Base-by-base conservation (phyloP, 257 asterid species). In the Hygrophila difformis region DNA sequence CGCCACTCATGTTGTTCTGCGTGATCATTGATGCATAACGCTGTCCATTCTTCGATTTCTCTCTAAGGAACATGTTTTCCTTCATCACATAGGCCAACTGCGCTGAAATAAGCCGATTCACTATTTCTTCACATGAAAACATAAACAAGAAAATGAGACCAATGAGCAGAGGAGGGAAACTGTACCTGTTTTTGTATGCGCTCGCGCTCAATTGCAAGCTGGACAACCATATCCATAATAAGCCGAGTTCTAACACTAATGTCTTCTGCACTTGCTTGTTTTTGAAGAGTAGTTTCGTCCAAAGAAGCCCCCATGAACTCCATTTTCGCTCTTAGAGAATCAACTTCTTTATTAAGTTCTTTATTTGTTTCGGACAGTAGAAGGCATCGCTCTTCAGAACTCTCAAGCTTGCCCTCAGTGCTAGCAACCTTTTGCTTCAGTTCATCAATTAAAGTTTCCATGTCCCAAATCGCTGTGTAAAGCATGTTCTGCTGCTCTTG, bases 401-500 rank as follows among this genome's bases (percentile, higher is more conserved):
- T 65, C 43, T 79, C 86, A 1, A 68, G 54, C 78, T 70, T 80
- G 23, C 65, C 59, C 61, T 89, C 94, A 36, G 93, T 75, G 23
- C 58, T 67, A 0, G 75, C 59, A 31, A 75, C 94, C 44, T 74
- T 79, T 42, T 89, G 98, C 58, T 76, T 85, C 76, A 85, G 72
- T 56, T 89, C 98, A 55, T 89, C 98, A 9, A 85, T 86, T 9
- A 89, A 58, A 12, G 88, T 89, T 61, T 89, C 98, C 98, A 89
- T 89, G 66, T 89, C 98, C 94, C 94, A 89, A 42, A 89, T 89
- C 18, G 98, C 96, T 23, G 85, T 39, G 44, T 89, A 89, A 35
- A 89, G 21, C 94, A 75, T 77, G 55, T 68, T 78, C 67, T 79
- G 95, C 62, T 91, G 96, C 49, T 89, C 96, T 63, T 71, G 96